Evolutionary conservation across 371 early-diverging fungal species (phyloP).

Genomic region (Mortierella sp.): DNA sequence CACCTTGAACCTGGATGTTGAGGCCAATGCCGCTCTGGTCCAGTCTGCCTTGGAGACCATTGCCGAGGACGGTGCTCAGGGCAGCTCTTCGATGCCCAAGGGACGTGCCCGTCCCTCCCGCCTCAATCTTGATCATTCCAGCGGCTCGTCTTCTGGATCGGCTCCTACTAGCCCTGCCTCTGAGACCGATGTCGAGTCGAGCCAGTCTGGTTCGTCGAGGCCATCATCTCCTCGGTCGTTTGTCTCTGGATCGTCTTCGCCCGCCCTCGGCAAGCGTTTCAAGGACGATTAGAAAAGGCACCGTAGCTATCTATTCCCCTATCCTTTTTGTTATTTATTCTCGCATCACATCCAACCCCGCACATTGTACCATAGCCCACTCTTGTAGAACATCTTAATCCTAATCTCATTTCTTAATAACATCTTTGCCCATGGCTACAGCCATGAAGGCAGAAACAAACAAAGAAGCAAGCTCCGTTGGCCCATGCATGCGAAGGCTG

Average conservation of each 20-base stretch:
- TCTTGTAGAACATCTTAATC: neutral
- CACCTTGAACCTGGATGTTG: constrained; percentile 51
- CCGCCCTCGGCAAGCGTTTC: constrained; percentile 47
- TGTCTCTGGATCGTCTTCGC: constrained; percentile 37
- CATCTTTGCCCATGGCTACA: neutral
- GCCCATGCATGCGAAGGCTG: too few relatives aligned
- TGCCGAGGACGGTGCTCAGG: constrained; percentile 24
- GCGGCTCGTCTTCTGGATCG: constrained; percentile 13
- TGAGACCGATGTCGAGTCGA: constrained; percentile 18
- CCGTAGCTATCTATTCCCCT: neutral
- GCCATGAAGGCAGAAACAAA: too few relatives aligned
- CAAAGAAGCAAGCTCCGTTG: too few relatives aligned
- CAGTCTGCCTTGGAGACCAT: constrained; percentile 29
- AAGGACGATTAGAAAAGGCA: constrained; percentile 41
- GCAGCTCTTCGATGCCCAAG: constrained; percentile 20
- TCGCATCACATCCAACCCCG: neutral
- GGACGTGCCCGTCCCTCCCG: constrained; percentile 49
- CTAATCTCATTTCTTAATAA: neutral
- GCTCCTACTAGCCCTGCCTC: constrained; percentile 32
- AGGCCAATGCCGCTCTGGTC: constrained; percentile 35
- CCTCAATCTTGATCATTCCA: constrained; percentile 32
- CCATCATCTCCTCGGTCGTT: constrained; percentile 52
- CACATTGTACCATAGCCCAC: constrained; percentile 15
- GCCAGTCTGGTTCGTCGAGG: constrained; percentile 31
- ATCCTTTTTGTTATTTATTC: neutral